Conservation (phyloP, 108 stramenopile genomes). For the Discostella stelligeroides region DNA sequence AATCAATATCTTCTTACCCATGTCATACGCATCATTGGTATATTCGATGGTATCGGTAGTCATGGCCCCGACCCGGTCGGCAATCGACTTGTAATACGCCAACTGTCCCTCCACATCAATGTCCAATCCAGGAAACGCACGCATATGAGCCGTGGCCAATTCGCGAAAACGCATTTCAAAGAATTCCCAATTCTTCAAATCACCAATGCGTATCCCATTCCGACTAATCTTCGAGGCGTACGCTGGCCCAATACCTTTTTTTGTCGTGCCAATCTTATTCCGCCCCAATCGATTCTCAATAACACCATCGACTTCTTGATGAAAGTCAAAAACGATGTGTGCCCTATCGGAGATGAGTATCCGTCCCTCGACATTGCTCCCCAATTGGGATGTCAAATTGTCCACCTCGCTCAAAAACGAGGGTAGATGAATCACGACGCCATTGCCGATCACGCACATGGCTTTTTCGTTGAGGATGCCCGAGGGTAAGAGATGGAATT, state of each 20-base stretch:
- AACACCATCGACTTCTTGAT: slow-evolving; percentile 93
- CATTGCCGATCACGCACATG: slow-evolving; percentile 95
- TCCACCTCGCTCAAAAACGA: slow-evolving; percentile 94
- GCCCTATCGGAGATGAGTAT: slow-evolving; percentile 96
- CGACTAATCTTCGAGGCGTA: slow-evolving; percentile 96
- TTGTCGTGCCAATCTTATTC: slow-evolving; percentile 96
- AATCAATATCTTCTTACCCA: slow-evolving; percentile 93
- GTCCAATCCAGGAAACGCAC: slow-evolving; percentile 76
- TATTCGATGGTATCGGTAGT: slow-evolving; percentile 92
- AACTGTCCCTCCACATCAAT: slow-evolving; percentile 92
- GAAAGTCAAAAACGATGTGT: slow-evolving; percentile 98
- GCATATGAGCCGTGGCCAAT: slow-evolving; percentile 68
- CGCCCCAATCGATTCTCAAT: slow-evolving; percentile 77
- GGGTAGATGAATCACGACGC: slow-evolving; percentile 96
- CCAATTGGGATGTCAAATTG: slow-evolving; percentile 68
- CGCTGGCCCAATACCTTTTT: slow-evolving; percentile 98
- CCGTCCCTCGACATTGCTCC: slow-evolving; percentile 82
- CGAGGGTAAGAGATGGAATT: slow-evolving; percentile 98
- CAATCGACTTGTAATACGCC: slow-evolving; percentile 84
- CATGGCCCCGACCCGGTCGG: slow-evolving; percentile 71
- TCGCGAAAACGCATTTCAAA: slow-evolving; percentile 90
- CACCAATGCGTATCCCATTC: slow-evolving; percentile 98
- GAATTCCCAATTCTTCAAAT: slow-evolving; percentile 81
- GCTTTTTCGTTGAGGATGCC: slow-evolving; percentile 93
- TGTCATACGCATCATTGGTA: slow-evolving; percentile 81